These are phyloP conservation scores for Suhomyces sp. DNA, from an alignment of 805 yeast species.

Conservation along the genomic window DNA sequence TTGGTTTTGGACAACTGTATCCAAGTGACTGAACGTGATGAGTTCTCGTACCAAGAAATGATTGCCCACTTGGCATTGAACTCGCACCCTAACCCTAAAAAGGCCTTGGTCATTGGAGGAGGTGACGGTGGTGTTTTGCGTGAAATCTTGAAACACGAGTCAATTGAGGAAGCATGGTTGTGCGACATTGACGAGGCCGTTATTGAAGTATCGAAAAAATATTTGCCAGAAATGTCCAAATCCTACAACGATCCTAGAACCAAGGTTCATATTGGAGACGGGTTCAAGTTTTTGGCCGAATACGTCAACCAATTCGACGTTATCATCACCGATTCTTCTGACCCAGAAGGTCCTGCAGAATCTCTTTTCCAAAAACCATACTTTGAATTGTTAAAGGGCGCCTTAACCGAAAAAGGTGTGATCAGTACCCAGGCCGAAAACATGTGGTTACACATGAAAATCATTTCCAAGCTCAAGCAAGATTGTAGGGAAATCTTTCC, in stretches of 20 bases:
- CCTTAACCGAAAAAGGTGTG: constrained; percentile 91
- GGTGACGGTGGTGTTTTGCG: constrained; percentile 99
- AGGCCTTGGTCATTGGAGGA: constrained; percentile 93
- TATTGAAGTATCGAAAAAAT: constrained; percentile 79
- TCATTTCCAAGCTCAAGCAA: constrained; percentile 75
- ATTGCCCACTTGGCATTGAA: constrained; percentile 89
- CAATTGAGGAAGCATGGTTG: constrained; percentile 83
- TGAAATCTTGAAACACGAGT: constrained; percentile 85
- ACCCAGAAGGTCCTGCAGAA: constrained; percentile 98
- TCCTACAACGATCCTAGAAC: constrained; percentile 87
- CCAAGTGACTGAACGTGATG: constrained; percentile 96
- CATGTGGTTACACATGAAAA: constrained; percentile 86
- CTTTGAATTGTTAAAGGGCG: constrained; percentile 77
- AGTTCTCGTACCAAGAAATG: constrained; percentile 98
- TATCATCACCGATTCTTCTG: constrained; percentile 94
- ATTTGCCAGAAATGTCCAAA: constrained; percentile 81
- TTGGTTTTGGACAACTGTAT: constrained; percentile 92
- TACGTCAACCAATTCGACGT: constrained; percentile 87
- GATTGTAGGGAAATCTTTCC: constrained; percentile 87
- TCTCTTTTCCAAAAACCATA: constrained; percentile 88
- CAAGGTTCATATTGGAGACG: constrained; percentile 90
- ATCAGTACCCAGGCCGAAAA: constrained; percentile 93
- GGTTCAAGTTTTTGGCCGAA: constrained; percentile 90
- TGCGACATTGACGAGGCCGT: constrained; percentile 97
- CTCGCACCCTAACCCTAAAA: constrained; percentile 93